Base-by-base conservation (phyloP, 768 basidiomycete species). In the Tephrocybe sp. region DNA sequence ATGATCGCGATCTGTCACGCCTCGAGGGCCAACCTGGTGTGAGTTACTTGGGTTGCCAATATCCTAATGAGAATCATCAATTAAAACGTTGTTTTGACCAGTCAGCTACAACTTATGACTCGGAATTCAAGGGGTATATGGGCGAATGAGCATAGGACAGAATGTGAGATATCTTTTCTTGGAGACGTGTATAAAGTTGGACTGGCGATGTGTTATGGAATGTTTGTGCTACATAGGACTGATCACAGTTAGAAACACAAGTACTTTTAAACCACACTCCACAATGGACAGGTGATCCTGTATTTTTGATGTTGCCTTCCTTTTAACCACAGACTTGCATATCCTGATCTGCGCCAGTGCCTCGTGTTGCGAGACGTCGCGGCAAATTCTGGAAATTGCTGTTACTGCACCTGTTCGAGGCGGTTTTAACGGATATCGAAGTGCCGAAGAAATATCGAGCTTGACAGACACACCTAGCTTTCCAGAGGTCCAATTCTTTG, bases 1-100 rank as follows among this genome's bases (percentile, higher is more conserved):
- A 69, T 41, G 62, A 68, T 41, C 72, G 65, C 31, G 80, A 82
- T 45, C 55, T 51, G 36, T 56, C 49, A 13, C 39, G 50, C 43
- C 52, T 49, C 36, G 56, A 56, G 45, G 50, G 47, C 45, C 53
- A 58, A 45, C 59, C 57, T 19, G 56, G 58, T 53, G 59, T 54
- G 52, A 50, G 56, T 12, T 5, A 13, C 23, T 6, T 35, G 26
- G 12, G 40, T 11, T 23, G 11, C 12, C 11, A 39, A 41, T 39
- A 8, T 49, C 9, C 41, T 16, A 17, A 12, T 31, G 17, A 32
- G 13, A 12, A 31, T n/a, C 32, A 31, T 31, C 2, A 31, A 14
- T 31, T 49, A 16, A 49, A 31, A 10, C 14, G 23, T n/a, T 40
- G 14, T 32, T 31, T 40, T 31, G 5, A 39, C 20, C 39, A 60